These are phyloP conservation scores for Salix suchowensis DNA, from an alignment of 345 rosid genomes.

Conservation along the genomic window DNA sequence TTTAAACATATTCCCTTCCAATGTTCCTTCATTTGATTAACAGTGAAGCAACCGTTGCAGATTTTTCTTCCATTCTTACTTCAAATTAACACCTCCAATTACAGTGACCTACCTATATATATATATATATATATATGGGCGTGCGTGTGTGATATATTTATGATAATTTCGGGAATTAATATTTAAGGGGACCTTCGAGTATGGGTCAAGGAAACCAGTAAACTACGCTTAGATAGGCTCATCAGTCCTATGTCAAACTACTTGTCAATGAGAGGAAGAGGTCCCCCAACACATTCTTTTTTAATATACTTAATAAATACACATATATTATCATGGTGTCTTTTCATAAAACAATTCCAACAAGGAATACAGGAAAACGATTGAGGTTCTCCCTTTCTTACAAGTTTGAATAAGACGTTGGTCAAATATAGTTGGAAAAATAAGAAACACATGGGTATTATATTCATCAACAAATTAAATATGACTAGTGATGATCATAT, in stretches of 20 bases:
- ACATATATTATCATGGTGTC: background rate
- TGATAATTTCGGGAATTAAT: too few species aligned
- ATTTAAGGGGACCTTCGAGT: background rate
- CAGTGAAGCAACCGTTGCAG: conserved; percentile 4
- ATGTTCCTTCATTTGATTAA: background rate
- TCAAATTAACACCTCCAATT: background rate
- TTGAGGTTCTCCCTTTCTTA: background rate
- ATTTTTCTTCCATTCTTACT: background rate
- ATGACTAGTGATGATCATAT: background rate
- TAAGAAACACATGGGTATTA: background rate
- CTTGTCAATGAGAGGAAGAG: background rate
- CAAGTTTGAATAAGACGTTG: background rate
- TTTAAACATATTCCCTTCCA: background rate
- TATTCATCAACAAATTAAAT: background rate
- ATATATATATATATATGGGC: too few species aligned
- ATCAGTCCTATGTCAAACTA: background rate
- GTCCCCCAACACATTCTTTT: background rate
- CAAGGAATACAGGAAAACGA: background rate
- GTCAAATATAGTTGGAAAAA: background rate
- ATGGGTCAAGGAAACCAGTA: background rate
- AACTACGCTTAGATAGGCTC: background rate
- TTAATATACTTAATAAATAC: background rate
- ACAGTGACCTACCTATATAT: background rate
- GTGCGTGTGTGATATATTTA: too few species aligned
- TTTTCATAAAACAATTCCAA: background rate